Conservation (phyloP, 2,329 filamentous ascomycete species). For the Stachybotrys echinatus region DNA sequence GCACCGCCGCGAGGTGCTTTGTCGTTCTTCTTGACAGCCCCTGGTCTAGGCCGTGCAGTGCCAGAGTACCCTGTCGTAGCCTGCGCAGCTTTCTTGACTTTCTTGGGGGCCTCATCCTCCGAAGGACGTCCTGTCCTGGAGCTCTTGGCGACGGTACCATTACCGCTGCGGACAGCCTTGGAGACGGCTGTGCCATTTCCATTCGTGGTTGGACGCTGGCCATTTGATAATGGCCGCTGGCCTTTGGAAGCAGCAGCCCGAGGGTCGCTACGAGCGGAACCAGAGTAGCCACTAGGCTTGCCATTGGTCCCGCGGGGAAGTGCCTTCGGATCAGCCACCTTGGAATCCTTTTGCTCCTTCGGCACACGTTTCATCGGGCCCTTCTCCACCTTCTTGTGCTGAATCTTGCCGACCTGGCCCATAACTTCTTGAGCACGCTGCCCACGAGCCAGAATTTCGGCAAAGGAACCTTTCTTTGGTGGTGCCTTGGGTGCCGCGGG, state of each 20-base stretch:
- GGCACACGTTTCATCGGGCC: conserved; percentile 45
- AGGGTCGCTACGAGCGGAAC: no score
- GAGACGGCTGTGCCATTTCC: conserved; percentile 12
- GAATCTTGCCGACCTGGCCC: conserved; percentile 64
- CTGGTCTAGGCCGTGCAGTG: conserved; percentile 54
- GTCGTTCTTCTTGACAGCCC: conserved; percentile 23
- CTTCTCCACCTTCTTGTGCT: conserved; percentile 68
- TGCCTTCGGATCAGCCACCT: conserved; percentile 3
- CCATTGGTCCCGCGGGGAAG: background rate
- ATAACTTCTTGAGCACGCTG: conserved; percentile 58
- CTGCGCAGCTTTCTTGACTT: conserved; percentile 54
- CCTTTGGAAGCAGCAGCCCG: no score
- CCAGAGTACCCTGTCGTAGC: conserved; percentile 63
- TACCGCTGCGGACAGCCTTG: conserved; percentile 15
- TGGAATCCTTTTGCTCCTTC: conserved; percentile 18
- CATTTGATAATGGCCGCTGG: no score
- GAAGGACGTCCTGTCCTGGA: conserved; percentile 14
- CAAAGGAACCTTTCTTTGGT: conserved; percentile 69
- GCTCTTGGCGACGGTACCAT: conserved; percentile 9
- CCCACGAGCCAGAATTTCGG: conserved; percentile 68
- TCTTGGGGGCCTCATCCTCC: conserved; percentile 41
- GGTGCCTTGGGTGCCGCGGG: conserved; percentile 36
- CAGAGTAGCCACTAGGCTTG: conserved; percentile 21
- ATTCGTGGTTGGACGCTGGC: conserved; percentile 14
- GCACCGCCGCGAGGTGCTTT: conserved; percentile 32